Evolutionary conservation across 306 rosid genomes (phyloP), one percentile per base, ranked within the genome.

Genomic region (Cucumis cinereus): DNA sequence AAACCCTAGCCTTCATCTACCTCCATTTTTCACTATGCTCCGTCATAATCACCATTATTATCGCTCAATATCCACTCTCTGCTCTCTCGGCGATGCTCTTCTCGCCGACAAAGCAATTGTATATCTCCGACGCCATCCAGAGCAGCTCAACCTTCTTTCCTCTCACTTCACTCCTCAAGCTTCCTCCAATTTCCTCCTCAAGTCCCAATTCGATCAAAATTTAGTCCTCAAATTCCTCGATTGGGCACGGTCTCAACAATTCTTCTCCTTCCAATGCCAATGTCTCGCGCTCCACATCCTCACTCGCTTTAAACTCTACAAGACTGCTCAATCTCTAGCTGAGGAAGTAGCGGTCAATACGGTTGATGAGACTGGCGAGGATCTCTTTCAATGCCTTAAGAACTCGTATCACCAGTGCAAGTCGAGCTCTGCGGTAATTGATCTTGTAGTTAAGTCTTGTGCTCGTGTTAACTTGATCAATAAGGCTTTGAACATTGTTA

Each of bases 271-370:
- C 73, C 89, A 77, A 16, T 82, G 86, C 85, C 85, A 91, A 81
- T 90, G 92, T 81, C 80, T 93, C n/a, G 82, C 94, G n/a, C 86
- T 93, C 66, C 98, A 93, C 79, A 79, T 88, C 72, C 96, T 93
- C 85, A 85, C 92, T 45, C 90, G 91, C 75, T 88, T 90, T 88
- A 84, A 86, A 77, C 97, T 88, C 83, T 88, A 79, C 91, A 82
- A 73, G 71, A 56, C 85, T 45, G 97, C 96, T 5, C 98, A 85
- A 52, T n/a, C 85, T 84, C 89, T 93, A 16, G 97, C 93, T 19
- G 87, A 84, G 69, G 85, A 89, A 54, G 82, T 93, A 2, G 90
- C 90, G 16, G 7, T 74, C 43, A 68, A 30, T 50, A 10, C 90
- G 38, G 22, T 10, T 14, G 83, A 84, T 54, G 86, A 87, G 61